Evolutionary conservation across 306 rosid genomes (phyloP).

Genomic region (Citrullus mucosospermus): DNA sequence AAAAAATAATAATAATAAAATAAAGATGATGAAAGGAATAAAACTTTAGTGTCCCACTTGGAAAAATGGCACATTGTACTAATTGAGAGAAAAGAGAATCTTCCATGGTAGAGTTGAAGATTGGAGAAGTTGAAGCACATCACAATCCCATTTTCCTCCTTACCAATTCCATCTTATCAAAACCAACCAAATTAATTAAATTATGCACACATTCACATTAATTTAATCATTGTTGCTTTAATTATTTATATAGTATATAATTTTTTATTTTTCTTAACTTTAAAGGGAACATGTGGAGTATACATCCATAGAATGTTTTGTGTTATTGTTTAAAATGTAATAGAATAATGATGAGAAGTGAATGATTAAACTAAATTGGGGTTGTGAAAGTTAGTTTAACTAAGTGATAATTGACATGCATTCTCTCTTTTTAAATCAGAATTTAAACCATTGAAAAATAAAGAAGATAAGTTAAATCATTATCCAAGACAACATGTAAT

Average conservation of each 20-base stretch:
- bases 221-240: neutral
- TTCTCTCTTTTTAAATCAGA: no score
- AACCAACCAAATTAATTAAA: neutral
- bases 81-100: neutral
- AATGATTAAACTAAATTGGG: neutral
- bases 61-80: neutral
- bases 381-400: no score
- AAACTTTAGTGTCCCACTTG: neutral
- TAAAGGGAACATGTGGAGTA: neutral
- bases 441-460: no score
- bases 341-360: neutral
- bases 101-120: neutral
- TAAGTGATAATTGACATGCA: no score
- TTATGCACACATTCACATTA: neutral
- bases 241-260: neutral
- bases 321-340: neutral
- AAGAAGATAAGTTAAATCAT: no score
- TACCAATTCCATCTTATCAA: conserved; percentile 4
- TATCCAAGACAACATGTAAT: no score
- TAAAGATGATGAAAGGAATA: neutral
- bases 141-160: neutral
- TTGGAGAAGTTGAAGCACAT: neutral
- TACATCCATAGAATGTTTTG: neutral
- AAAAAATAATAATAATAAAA: neutral
- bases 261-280: neutral